A percentile compares a stretch with the other conserved stretches of the same genome.
These are phyloP conservation scores for Panus rudis DNA, from an alignment of 768 basidiomycete genomes.

Conservation along the genomic window DNA sequence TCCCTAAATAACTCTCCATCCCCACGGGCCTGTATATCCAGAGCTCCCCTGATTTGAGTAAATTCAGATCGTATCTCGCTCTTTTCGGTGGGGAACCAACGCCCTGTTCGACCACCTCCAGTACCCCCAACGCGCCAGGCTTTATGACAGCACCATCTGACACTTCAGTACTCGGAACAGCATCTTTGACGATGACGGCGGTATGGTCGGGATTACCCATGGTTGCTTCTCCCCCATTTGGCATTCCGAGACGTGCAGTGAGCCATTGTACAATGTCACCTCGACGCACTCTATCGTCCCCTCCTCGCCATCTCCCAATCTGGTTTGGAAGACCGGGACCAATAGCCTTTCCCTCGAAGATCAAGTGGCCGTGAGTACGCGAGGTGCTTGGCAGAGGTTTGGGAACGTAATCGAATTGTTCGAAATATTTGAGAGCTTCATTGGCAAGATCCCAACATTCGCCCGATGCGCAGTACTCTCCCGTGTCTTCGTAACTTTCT, in stretches of 20 bases:
- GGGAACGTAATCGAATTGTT: constrained; percentile 34
- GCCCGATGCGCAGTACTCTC: constrained; percentile 40
- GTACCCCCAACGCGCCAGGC: constrained; percentile 32
- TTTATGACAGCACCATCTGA: constrained; percentile 28
- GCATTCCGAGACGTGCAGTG: constrained; percentile 29
- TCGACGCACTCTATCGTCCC: constrained; percentile 42
- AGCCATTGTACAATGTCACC: constrained; percentile 55
- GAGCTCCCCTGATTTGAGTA: constrained; percentile 42
- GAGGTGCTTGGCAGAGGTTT: constrained; percentile 40
- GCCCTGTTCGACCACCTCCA: constrained; percentile 52
- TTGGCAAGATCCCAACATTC: constrained; percentile 56
- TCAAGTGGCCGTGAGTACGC: constrained; percentile 49
- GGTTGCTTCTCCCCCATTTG: constrained; percentile 16
- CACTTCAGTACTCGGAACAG: constrained; percentile 23
- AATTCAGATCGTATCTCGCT: constrained; percentile 35
- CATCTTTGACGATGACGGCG: constrained; percentile 39
- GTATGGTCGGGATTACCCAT: constrained; percentile 53
- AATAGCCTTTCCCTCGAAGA: constrained; percentile 36
- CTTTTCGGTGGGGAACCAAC: constrained; percentile 33
- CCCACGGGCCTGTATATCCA: constrained; percentile 51
- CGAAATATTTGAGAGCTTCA: constrained; percentile 39
- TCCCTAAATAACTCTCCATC: constrained; percentile 29
- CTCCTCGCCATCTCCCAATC: constrained; percentile 42
- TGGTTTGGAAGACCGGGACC: constrained; percentile 23
- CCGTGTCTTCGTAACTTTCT: constrained; percentile 35